Evolutionary conservation across 2,329 filamentous ascomycete species (phyloP).

Genomic region (Alternaria arbusti): DNA sequence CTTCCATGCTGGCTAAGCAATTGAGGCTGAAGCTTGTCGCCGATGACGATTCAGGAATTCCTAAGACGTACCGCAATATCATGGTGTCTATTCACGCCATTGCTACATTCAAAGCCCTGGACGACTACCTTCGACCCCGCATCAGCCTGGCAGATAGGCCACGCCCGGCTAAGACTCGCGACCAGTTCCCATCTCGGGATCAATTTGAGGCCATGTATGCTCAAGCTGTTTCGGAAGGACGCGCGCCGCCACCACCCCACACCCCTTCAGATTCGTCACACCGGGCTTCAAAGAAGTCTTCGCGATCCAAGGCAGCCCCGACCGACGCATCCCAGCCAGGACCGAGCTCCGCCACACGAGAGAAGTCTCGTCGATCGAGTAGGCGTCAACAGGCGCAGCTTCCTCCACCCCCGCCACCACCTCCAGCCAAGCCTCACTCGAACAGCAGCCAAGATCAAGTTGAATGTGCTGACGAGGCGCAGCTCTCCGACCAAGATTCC

Average conservation of each 20-base stretch:
- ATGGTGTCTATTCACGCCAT: conserved; percentile 99
- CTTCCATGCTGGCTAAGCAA: conserved; percentile 96
- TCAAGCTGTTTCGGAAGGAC: conserved; percentile 65
- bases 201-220: conserved; percentile 75
- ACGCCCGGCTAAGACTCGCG: conserved; percentile 64
- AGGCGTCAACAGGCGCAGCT: conserved; percentile 60
- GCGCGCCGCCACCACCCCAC: conserved; percentile 45
- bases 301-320: conserved; percentile 41
- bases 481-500: conserved; percentile 75
- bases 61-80: conserved; percentile 84
- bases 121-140: conserved; percentile 91
- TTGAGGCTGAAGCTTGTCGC: conserved; percentile 87
- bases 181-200: conserved; percentile 62
- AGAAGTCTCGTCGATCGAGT: conserved; percentile 71
- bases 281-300: conserved; percentile 37
- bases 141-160: conserved; percentile 80
- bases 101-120: conserved; percentile 93
- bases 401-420: conserved; percentile 60
- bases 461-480: conserved; percentile 92
- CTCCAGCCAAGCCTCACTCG: conserved; percentile 52
- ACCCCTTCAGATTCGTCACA: conserved; percentile 43
- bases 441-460: conserved; percentile 63
- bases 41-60: conserved; percentile 89
- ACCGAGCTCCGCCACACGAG: conserved; percentile 56
- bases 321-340: conserved; percentile 56